Conservation (phyloP, 192 early-diverging fungal species). For the Entomortierella chlamydospora region DNA sequence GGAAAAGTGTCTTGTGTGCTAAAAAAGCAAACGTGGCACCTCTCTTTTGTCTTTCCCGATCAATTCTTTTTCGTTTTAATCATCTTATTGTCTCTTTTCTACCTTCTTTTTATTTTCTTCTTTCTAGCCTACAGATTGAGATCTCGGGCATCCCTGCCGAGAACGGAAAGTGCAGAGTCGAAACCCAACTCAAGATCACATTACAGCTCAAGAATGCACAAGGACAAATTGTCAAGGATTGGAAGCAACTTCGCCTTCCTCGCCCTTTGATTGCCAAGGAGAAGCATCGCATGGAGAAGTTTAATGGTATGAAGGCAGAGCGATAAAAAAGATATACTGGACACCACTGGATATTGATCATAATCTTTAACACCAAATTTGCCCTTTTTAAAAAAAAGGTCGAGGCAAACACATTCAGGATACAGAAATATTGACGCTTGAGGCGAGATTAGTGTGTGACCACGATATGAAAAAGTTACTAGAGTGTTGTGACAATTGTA, state of each 20-base stretch:
- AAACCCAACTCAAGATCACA: conserved; percentile 87
- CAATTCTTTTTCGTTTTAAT: no score
- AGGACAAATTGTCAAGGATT: conserved; percentile 70
- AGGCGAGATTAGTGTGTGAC: conserved; percentile 43
- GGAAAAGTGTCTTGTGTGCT: no score
- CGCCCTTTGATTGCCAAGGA: conserved; percentile 78
- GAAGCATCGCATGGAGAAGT: conserved; percentile 69
- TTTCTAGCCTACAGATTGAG: conserved; percentile 45
- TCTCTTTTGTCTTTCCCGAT: neutral
- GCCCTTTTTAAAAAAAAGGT: neutral
- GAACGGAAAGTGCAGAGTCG: conserved; percentile 78
- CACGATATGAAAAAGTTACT: conserved; percentile 49
- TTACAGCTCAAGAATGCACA: conserved; percentile 69
- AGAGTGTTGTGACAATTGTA: conserved; percentile 52
- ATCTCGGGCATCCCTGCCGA: conserved; percentile 56
- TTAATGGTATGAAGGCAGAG: conserved; percentile 38
- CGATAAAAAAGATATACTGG: neutral
- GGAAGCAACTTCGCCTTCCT: conserved; percentile 81
- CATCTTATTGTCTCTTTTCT: neutral
- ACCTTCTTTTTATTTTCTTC: neutral
- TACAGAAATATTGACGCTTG: conserved; percentile 39
- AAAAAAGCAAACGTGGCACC: neutral
- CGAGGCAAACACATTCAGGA: conserved; percentile 43
- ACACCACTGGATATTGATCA: neutral
- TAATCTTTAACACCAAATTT: neutral